Conservation (phyloP, 2,329 filamentous ascomycete genomes). For the Pleurostoma richardsiae region DNA sequence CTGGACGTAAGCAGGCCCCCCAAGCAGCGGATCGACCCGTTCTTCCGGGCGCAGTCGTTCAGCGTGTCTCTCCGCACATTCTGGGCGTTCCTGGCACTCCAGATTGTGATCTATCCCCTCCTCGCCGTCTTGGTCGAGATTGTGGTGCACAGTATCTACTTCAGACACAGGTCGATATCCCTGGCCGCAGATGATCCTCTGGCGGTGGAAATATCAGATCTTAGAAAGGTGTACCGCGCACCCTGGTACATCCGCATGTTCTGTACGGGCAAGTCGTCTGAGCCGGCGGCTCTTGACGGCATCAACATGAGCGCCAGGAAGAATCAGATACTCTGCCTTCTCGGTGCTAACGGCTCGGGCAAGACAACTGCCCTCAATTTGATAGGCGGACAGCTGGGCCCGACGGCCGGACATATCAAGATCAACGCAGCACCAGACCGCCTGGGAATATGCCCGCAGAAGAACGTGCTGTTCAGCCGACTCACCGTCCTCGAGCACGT, state of each 20-base stretch:
- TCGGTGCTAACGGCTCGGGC: conserved; percentile 66
- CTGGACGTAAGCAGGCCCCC: conserved; percentile 8
- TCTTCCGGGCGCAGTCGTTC: conserved; percentile 5
- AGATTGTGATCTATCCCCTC: conserved; percentile 25
- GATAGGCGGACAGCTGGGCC: conserved; percentile 58
- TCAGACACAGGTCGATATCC: conserved; percentile 15
- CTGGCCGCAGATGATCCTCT: conserved; percentile 1
- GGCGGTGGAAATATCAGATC: background rate
- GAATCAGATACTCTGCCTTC: conserved; percentile 60
- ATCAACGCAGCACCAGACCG: conserved; percentile 46
- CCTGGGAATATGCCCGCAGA: conserved; percentile 56
- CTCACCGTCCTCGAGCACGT: conserved; percentile 63
- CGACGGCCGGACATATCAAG: conserved; percentile 54
- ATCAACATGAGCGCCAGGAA: conserved; percentile 54
- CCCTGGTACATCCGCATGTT: conserved; percentile 2
- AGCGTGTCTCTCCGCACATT: conserved; percentile 19
- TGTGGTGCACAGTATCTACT: conserved; percentile 26
- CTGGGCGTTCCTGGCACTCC: conserved; percentile 22
- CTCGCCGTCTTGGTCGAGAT: conserved; percentile 25
- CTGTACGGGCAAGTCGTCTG: background rate
- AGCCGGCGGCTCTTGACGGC: conserved; percentile 50
- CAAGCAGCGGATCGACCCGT: background rate
- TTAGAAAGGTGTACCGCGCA: background rate
- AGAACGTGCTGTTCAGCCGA: conserved; percentile 63
- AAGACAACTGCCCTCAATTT: conserved; percentile 68